These are phyloP conservation scores for Neopestalotiopsis sp. DNA, from an alignment of 2,329 filamentous ascomycete genomes.

Conservation along the genomic window DNA sequence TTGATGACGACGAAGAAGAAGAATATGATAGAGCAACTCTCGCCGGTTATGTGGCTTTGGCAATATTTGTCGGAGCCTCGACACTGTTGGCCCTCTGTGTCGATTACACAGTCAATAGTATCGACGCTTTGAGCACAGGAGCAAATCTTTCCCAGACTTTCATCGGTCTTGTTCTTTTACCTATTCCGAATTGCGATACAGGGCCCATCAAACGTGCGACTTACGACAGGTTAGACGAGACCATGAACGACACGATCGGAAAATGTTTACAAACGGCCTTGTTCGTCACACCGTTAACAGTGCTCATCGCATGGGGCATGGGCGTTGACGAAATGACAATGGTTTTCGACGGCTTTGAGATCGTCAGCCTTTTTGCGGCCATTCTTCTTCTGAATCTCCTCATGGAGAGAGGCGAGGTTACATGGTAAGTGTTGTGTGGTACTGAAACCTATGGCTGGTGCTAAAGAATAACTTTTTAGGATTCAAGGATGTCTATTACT, in stretches of 20 bases:
- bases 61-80: background rate
- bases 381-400: constrained; percentile 13
- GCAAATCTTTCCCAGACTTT: background rate
- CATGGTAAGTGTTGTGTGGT: background rate
- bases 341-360: constrained; percentile 10
- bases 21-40: background rate
- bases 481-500: background rate
- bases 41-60: background rate
- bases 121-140: background rate
- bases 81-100: background rate
- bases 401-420: background rate
- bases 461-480: background rate
- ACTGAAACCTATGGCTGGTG: background rate
- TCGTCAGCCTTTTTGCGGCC: constrained; percentile 9
- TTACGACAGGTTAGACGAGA: background rate
- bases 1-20: background rate
- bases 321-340: background rate
- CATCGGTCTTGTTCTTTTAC: constrained; percentile 7
- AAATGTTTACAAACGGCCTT: constrained; percentile 10
- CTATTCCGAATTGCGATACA: background rate
- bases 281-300: background rate
- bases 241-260: constrained; percentile 8
- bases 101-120: constrained; percentile 4
- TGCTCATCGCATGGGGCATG: constrained; percentile 4
- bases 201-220: background rate